Base-by-base conservation (phyloP, 495 filamentous ascomycete species). In the Penicillium odoratum region DNA sequence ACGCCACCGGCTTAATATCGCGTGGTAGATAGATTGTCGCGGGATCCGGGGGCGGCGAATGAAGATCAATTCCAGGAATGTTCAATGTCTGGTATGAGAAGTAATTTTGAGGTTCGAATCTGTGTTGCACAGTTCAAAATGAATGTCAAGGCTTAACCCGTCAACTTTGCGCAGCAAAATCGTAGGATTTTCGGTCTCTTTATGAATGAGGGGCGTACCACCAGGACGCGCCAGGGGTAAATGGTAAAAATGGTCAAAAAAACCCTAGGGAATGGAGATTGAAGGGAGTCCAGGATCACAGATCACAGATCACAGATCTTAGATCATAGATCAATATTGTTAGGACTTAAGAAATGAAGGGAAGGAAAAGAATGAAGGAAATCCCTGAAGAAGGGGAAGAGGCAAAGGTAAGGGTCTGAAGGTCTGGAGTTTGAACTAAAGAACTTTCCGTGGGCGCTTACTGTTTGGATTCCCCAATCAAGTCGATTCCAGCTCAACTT, bases 221-320 rank as follows among this genome's bases (percentile, higher is more conserved):
- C 70, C 69, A 75, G 73, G 72, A 72, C 71, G 62, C 71, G 70
- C 70, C 60, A 62, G 30, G 50, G 56, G 61, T 40, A 40, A 21
- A 21, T 21, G 21, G 21, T 11, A 40, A 40, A 40, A 40, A n/a
- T 40, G 38, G 38, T n/a, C 4, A 40, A 16, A 45, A 45, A 58
- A 58, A 46, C 7, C 38, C 9, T 60, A 71, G 60, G 70, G 53
- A 60, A 61, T 45, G 21, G 44, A 26, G 18, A 31, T 42, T 11
- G 64, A 64, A 69, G 64, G 49, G 71, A 71, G 69, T 66, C 68
- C 65, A 75, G 67, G 72, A 76, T 76, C 66, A 73, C 72, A 62
- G 68, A 69, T 65, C 69, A 74, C 62, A 66, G 71, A 43, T 65
- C 69, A 74, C 60, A 65, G 71, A 43, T 73, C 61, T n/a, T n/a